Evolutionary conservation across 768 basidiomycete species (phyloP).

Genomic region (Mycena floridula): DNA sequence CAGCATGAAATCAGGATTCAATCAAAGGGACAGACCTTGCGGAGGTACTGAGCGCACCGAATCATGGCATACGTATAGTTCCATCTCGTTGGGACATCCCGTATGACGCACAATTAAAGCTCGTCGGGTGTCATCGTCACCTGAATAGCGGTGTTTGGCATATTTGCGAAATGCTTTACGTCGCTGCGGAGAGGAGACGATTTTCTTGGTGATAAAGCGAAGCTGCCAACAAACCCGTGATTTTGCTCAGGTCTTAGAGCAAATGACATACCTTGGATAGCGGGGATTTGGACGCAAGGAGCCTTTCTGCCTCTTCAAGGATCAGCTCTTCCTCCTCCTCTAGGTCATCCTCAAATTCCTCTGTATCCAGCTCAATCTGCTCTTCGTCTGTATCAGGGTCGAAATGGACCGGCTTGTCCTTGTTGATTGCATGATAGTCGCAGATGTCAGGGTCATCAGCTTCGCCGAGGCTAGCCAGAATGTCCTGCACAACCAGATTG

Average conservation of each 20-base stretch:
- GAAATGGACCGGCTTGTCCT: conserved; percentile 22
- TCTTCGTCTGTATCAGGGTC: conserved; percentile 17
- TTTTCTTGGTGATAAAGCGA: conserved; percentile 22
- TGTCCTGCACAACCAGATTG: conserved; percentile 29
- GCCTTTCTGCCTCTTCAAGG: conserved; percentile 11
- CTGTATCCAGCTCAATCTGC: conserved; percentile 10
- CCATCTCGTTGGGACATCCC: conserved; percentile 27
- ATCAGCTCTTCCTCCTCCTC: conserved; percentile 13
- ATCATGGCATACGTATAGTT: conserved; percentile 31
- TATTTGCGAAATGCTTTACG: conserved; percentile 6
- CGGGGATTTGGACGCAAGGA: conserved; percentile 7
- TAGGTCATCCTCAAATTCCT: conserved; percentile 4
- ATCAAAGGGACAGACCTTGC: conserved; percentile 18
- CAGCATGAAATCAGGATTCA: neutral
- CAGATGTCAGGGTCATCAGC: conserved; percentile 17
- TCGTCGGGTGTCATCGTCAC: conserved; percentile 1
- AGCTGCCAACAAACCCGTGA: conserved; percentile 15
- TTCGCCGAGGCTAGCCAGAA: conserved; percentile 18
- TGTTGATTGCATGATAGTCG: conserved; percentile 20
- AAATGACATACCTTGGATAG: conserved; percentile 8
- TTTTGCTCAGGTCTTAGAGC: neutral
- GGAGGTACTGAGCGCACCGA: conserved; percentile 13
- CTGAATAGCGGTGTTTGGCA: conserved; percentile 6
- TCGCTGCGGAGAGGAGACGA: conserved; percentile 24
- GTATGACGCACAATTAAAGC: conserved; percentile 20